These are phyloP conservation scores for Lasiosphaeria miniovina DNA, from an alignment of 495 filamentous ascomycete species.

Conservation along the genomic window DNA sequence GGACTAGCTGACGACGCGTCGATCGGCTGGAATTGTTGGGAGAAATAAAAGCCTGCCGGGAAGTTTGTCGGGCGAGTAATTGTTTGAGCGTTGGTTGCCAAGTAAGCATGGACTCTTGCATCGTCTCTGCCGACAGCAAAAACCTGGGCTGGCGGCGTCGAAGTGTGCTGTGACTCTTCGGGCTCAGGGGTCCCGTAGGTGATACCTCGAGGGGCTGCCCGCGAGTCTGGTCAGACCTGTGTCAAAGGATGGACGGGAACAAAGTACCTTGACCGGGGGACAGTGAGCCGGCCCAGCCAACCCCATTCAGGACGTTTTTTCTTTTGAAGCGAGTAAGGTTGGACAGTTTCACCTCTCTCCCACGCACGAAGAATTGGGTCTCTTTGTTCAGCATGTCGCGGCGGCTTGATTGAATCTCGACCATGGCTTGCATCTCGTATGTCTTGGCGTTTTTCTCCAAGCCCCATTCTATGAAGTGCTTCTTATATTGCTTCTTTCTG, in stretches of 20 bases:
- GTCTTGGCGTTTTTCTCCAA: slow-evolving; percentile 28
- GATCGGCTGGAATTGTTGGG: no score
- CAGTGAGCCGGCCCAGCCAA: background rate
- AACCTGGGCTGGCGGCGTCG: background rate
- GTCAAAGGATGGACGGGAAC: background rate
- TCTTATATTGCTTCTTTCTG: slow-evolving; percentile 32
- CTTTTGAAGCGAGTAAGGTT: slow-evolving; percentile 23
- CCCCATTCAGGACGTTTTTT: slow-evolving; percentile 11
- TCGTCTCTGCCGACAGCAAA: background rate
- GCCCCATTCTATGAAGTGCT: slow-evolving; percentile 23
- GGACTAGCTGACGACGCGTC: no score
- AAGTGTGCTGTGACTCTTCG: background rate
- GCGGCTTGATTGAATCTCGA: slow-evolving; percentile 20
- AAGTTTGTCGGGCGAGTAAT: no score
- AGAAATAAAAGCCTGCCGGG: no score
- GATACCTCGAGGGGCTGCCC: background rate
- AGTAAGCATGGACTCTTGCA: background rate
- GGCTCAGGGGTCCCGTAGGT: background rate
- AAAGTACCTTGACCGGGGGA: background rate
- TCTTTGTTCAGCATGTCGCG: slow-evolving; percentile 14
- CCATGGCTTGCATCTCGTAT: slow-evolving; percentile 24
- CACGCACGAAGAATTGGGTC: slow-evolving; percentile 16
- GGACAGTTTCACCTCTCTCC: slow-evolving; percentile 6
- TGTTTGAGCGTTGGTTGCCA: no score
- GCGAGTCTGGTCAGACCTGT: background rate